Base-by-base conservation (phyloP, 768 basidiomycete genomes). In the Pleurotus pulmonarius region DNA sequence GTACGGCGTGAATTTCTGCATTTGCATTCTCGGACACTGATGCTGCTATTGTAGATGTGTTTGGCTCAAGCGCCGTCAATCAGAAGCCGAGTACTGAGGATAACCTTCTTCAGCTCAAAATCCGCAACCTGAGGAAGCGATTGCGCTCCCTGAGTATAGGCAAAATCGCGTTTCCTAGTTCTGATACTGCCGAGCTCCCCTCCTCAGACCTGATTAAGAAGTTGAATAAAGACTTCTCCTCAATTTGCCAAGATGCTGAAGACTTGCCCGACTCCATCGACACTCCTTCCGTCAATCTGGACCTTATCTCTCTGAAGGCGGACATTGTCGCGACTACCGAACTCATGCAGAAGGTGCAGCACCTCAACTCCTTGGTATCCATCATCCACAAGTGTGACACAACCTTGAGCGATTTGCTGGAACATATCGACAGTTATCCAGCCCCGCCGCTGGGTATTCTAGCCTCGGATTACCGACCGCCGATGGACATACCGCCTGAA, bases 341-440 rank as follows among this genome's bases (percentile, higher is more conserved):
- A 2, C 64, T 84, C 46, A 68, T 90, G 64, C 70, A 75, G 29
- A 77, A 76, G 44, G 66, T 91, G 22, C 71, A 79, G 51, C 70
- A 70, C 38, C 71, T 94, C n/a, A 81, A 78, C 8, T 70, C 74
- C n/a, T 71, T 93, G 47, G 69, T 75, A 4, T 69, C 75, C 18
- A 64, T 73, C 37, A 67, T 87, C 7, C 75, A 75, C 24, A 65
- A 67, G 16, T 92, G 90, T 61, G 92, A 95, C 65, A 72, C 76
- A n/a, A 82, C 85, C 18, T 75, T 94, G 44, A 94, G 92, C 62
- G 90, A 94, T 67, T 75, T 94, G 4, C 73, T 95, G 46, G 90
- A 93, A 63, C 90, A 93, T 63, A 77, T 93, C 54, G 92, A 95
- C 66, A 91, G 88, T 63, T 93, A 85, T 64, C 92, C 92, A 7